Evolutionary conservation across 75 land plant species (phyloP), one percentile per base, ranked within the genome.

Genomic region (Pinus tabuliformis): DNA sequence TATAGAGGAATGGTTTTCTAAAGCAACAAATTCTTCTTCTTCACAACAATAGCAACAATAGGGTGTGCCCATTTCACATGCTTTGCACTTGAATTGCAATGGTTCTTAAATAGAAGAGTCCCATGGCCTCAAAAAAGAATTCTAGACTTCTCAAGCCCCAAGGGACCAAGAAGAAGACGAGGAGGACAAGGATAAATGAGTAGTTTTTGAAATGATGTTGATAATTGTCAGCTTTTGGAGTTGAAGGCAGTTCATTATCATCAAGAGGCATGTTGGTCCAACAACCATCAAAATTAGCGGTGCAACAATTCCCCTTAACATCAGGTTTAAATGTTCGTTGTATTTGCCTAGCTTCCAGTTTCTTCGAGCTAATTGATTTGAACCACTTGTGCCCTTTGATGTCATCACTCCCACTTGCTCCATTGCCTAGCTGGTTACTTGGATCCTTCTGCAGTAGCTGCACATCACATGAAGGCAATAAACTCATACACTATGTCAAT

Each of bases 311-410:
- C 21, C 95, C 99, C 3, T n/a, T 86, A 17, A 97, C 98, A 59
- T 79, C 81, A 0, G 99, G 98, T 22, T 79, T 79, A 75, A 97
- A 97, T 73, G 85, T 84, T 8, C 95, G 99, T 45, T 93, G 83
- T 22, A 97, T 87, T 58, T n/a, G n/a, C 86, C 95, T 76, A 3
- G 81, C 87, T 30, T 97, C 95, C 58, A 94, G 80, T 74, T 91
- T 94, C 76, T 78, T 91, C 99, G 98, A 97, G 88, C 91, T 91
- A 60, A 97, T 92, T 15, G 81, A 59, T 76, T 92, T 94, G 83
- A 97, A 97, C 99, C 99, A 97, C 72, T 89, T 97, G 79, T 95
- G 98, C 36, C 79, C 71, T 81, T 91, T 97, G 16, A 97, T 95
- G 64, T 97, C 98, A n/a, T 94, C 87, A 70, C 89, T 86, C 6